Evolutionary conservation across 805 yeast species (phyloP).

Genomic region (Candida coquimbonensis): DNA sequence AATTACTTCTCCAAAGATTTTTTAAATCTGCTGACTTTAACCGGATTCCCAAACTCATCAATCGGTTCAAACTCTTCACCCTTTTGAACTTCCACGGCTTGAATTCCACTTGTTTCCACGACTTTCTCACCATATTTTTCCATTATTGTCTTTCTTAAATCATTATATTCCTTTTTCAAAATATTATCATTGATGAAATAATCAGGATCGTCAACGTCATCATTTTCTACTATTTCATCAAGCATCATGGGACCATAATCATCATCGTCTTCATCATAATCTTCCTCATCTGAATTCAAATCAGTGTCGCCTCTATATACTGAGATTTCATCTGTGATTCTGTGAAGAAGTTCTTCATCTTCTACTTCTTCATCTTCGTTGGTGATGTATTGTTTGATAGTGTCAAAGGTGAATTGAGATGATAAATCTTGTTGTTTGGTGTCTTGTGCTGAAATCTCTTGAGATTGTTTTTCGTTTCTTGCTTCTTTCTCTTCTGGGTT

Average conservation of each 20-base stretch:
- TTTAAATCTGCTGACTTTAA: conserved; percentile 60
- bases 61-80: conserved; percentile 61
- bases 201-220: conserved; percentile 24
- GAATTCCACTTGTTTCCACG: neutral
- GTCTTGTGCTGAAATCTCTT: neutral
- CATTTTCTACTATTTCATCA: conserved; percentile 37
- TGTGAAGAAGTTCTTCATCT: conserved; percentile 16
- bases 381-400: conserved; percentile 10
- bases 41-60: conserved; percentile 54
- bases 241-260: conserved; percentile 33
- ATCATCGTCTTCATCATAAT: conserved; percentile 25
- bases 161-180: conserved; percentile 24
- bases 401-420: conserved; percentile 6
- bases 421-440: too few relatives aligned
- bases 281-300: conserved; percentile 25
- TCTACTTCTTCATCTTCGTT: conserved; percentile 13
- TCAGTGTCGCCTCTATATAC: conserved; percentile 8
- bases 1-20: conserved; percentile 34
- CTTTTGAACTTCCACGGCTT: conserved; percentile 19
- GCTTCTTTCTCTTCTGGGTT: neutral
- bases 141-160: conserved; percentile 25
- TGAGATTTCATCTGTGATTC: conserved; percentile 14
- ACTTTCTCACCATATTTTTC: conserved; percentile 14
- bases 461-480: neutral
- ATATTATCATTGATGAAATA: conserved; percentile 23